Percentiles rank a stretch among this genome's conserved stretches.
phyloP scores from a whole-genome alignment of 148 eudicot genomes.

The Arbutus unedo region DNA sequence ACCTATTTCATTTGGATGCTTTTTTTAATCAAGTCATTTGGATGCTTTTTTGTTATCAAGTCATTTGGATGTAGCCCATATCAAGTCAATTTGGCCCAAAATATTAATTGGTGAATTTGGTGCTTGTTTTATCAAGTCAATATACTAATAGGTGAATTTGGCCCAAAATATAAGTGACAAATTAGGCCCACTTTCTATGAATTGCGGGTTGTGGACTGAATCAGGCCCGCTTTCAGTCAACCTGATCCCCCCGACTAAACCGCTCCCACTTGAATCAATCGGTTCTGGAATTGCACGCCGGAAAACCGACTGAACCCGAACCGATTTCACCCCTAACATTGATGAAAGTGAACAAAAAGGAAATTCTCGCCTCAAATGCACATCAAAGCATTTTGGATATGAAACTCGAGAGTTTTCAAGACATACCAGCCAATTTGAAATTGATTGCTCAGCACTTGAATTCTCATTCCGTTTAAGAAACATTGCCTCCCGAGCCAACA shows the following conservation, averaged over 20 bases:
- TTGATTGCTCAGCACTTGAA: conserved; percentile 32
- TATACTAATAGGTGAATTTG: background rate
- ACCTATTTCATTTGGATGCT: too few relatives aligned
- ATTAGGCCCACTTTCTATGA: background rate
- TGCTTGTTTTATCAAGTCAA: background rate
- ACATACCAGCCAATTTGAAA: conserved; percentile 44
- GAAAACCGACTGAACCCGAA: background rate
- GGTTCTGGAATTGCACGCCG: background rate
- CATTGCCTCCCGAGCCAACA: conserved; percentile 56
- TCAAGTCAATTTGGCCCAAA: background rate
- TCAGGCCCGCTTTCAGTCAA: background rate
- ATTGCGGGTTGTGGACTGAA: background rate
- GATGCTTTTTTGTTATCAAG: too few relatives aligned
- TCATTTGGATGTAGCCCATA: background rate
- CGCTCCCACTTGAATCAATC: background rate
- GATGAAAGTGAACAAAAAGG: too few relatives aligned
- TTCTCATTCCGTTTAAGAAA: conserved; percentile 34
- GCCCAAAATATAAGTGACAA: background rate
- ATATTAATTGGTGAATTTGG: background rate
- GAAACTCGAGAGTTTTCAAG: background rate
- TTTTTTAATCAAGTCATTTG: too few relatives aligned
- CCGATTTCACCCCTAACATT: background rate
- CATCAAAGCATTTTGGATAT: background rate
- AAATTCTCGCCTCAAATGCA: background rate
- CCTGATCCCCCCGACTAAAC: background rate